Percentiles rank a stretch among this genome's conserved stretches.
Evolutionary conservation across 169 alveolate species (phyloP).

Genomic region (Plasmodium inui): DNA sequence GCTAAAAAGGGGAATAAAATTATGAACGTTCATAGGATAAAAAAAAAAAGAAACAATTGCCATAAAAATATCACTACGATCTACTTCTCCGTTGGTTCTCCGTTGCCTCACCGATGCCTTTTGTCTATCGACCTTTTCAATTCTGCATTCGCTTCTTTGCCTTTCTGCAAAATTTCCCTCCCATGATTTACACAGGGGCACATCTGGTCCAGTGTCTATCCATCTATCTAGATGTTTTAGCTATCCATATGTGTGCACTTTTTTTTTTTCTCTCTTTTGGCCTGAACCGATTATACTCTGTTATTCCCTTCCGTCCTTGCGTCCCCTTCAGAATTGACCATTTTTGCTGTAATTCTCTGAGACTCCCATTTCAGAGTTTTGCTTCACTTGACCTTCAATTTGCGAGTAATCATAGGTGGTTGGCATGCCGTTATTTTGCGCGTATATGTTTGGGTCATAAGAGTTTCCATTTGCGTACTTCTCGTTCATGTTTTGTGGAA

Average conservation of each 20-base stretch:
- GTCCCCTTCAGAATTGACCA: constrained; percentile 22
- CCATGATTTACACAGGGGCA: background rate
- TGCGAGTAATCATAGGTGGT: constrained; percentile 82
- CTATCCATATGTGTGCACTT: background rate
- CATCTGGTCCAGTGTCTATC: background rate
- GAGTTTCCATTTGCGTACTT: constrained; percentile 56
- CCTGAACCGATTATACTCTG: background rate
- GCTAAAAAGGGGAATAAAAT: background rate
- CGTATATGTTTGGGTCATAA: constrained; percentile 39
- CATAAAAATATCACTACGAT: constrained; percentile 1
- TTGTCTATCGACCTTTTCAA: background rate
- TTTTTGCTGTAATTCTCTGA: constrained; percentile 48
- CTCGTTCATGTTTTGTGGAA: constrained; percentile 39
- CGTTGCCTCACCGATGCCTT: background rate
- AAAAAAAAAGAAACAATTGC: constrained; percentile 20
- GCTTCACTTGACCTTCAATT: constrained; percentile 79
- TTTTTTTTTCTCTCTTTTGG: background rate
- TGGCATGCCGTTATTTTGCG: constrained; percentile 75
- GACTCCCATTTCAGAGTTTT: constrained; percentile 81
- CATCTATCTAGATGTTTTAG: background rate
- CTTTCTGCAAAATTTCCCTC: background rate
- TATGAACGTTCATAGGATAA: constrained; percentile 21
- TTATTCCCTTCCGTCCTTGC: background rate
- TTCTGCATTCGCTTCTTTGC: background rate
- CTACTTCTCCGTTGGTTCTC: background rate